These are phyloP conservation scores for Trichoderma sp. DNA, from an alignment of 2,329 filamentous ascomycete genomes.

Conservation along the genomic window DNA sequence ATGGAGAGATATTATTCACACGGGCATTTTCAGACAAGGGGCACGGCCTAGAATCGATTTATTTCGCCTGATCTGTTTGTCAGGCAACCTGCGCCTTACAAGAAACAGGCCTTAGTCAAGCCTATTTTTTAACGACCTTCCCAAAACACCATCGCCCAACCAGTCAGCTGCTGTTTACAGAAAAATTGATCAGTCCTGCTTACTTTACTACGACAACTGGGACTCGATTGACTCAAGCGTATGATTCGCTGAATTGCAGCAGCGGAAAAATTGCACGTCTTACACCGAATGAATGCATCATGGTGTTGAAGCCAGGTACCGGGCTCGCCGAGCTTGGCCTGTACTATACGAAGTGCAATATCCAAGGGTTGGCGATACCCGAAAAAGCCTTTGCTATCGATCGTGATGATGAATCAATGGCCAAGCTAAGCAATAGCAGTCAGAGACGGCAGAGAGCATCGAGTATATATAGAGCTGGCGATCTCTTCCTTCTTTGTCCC, in stretches of 20 bases:
- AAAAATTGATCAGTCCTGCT: background rate
- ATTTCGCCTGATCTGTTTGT: background rate
- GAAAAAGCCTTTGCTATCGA: background rate
- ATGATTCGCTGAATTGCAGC: background rate
- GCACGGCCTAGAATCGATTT: background rate
- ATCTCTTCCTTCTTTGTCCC: constrained; percentile 6
- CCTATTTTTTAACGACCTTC: background rate
- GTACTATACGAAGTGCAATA: background rate
- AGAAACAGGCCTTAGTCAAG: background rate
- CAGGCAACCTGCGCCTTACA: constrained; percentile 9
- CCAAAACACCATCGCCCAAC: constrained; percentile 19
- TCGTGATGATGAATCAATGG: background rate
- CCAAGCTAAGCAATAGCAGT: background rate
- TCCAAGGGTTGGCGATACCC: background rate
- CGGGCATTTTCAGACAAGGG: background rate
- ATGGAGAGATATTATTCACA: background rate
- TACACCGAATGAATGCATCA: constrained; percentile 9
- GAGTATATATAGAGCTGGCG: constrained; percentile 18
- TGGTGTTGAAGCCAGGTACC: background rate
- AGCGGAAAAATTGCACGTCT: constrained; percentile 18
- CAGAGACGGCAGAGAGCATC: background rate
- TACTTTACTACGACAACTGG: background rate
- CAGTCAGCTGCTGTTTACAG: constrained; percentile 7
- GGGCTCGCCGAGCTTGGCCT: constrained; percentile 11
- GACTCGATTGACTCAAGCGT: background rate